Conservation (phyloP, 2,329 filamentous ascomycete species). For the Hypoxylon sp. region DNA sequence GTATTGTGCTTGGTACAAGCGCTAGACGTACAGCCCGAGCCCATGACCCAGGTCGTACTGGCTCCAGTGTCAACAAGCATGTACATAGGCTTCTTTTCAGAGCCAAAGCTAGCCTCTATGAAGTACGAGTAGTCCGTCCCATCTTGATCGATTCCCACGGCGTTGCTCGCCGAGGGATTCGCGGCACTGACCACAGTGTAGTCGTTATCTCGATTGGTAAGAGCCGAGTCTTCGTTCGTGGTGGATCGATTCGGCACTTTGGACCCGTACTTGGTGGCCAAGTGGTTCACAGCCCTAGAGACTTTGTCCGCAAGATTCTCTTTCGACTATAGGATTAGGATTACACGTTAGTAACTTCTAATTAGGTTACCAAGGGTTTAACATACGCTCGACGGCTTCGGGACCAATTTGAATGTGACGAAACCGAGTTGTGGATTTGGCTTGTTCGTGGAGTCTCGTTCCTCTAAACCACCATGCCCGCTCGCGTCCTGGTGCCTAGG, state of each 20-base stretch:
- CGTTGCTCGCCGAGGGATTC: slow-evolving; percentile 62
- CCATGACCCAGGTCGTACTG: slow-evolving; percentile 87
- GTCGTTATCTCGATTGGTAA: slow-evolving; percentile 61
- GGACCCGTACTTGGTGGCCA: slow-evolving; percentile 60
- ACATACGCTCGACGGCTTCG: slow-evolving; percentile 57
- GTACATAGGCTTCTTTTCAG: slow-evolving; percentile 66
- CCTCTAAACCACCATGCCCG: slow-evolving; percentile 11
- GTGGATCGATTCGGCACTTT: slow-evolving; percentile 40
- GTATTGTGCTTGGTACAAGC: slow-evolving; percentile 79
- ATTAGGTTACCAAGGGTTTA: slow-evolving; percentile 11
- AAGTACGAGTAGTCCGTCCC: slow-evolving; percentile 78
- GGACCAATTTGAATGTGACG: slow-evolving; percentile 61
- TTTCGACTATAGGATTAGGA: slow-evolving; percentile 50
- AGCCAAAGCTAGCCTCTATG: slow-evolving; percentile 69
- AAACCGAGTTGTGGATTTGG: slow-evolving; percentile 45
- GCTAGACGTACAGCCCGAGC: slow-evolving; percentile 73
- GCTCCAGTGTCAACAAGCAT: slow-evolving; percentile 78
- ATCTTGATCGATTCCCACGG: slow-evolving; percentile 72
- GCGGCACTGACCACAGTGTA: slow-evolving; percentile 65
- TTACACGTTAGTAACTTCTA: slow-evolving; percentile 35
- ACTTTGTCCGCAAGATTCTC: slow-evolving; percentile 56
- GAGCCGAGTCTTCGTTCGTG: slow-evolving; percentile 34
- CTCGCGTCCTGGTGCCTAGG: slow-evolving; percentile 7
- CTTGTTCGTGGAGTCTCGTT: slow-evolving; percentile 20
- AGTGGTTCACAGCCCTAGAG: slow-evolving; percentile 57